Percentiles rank a stretch among this genome's conserved stretches.
Conservation (phyloP, 495 filamentous ascomycete species). For the Neurospora sp. region DNA sequence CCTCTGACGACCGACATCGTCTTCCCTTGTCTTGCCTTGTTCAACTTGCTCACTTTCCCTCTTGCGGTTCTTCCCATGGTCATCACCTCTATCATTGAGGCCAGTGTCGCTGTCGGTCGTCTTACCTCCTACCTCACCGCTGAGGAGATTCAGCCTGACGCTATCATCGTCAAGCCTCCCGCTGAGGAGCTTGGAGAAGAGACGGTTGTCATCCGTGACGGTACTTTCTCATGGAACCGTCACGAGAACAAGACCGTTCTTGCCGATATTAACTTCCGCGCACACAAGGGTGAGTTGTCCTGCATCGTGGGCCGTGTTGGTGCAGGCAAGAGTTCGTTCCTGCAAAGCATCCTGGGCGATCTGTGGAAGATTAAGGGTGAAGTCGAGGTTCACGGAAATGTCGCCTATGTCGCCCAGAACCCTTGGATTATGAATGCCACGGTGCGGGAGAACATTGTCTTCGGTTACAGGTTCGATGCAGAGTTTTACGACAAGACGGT, state of each 20-base stretch:
- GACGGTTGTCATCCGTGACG: constrained; percentile 70
- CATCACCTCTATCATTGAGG: constrained; percentile 92
- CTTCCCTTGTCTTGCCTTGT: constrained; percentile 82
- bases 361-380: constrained; percentile 83
- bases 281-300: constrained; percentile 80
- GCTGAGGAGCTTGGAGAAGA: constrained; percentile 71
- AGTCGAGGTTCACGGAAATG: constrained; percentile 67
- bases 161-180: constrained; percentile 57
- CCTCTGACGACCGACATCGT: constrained; percentile 91
- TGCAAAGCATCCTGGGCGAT: constrained; percentile 80
- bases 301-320: constrained; percentile 96
- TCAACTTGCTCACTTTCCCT: constrained; percentile 91
- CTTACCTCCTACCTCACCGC: constrained; percentile 78
- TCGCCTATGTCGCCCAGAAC: constrained; percentile 87
- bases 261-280: constrained; percentile 71
- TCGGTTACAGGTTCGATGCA: constrained; percentile 91
- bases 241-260: constrained; percentile 46
- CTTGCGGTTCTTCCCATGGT: constrained; percentile 94
- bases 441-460: constrained; percentile 93
- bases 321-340: constrained; percentile 83
- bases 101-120: constrained; percentile 81
- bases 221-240: constrained; percentile 90
- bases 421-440: constrained; percentile 98
- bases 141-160: constrained; percentile 83
- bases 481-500: constrained; percentile 90